Conservation (phyloP, 257 asterid genomes). For the Penstemon newberryi region DNA sequence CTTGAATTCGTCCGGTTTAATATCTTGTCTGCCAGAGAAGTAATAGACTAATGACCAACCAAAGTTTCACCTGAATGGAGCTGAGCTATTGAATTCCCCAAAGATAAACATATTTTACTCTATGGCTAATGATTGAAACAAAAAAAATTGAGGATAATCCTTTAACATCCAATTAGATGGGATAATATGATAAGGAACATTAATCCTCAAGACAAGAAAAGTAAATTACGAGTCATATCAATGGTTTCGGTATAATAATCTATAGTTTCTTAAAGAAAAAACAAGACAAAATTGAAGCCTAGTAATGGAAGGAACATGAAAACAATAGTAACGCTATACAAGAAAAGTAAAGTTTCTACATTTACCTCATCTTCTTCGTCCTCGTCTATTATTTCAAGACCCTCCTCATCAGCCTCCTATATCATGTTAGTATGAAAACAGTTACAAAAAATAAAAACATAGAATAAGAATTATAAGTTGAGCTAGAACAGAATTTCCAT, state of each 20-base stretch:
- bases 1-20: too few relatives aligned
- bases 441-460: too few relatives aligned
- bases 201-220: too few relatives aligned
- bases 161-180: neutral
- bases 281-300: neutral
- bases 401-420: constrained; percentile 58
- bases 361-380: constrained; percentile 27
- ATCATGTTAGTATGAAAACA: neutral
- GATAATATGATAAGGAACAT: neutral
- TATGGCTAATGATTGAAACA: too few relatives aligned
- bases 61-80: too few relatives aligned
- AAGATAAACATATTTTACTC: too few relatives aligned
- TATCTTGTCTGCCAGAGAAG: too few relatives aligned
- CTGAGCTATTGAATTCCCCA: too few relatives aligned
- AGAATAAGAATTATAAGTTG: neutral
- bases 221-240: neutral
- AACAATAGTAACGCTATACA: constrained; percentile 7
- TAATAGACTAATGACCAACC: too few relatives aligned
- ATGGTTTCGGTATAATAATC: neutral
- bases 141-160: too few relatives aligned
- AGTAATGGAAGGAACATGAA: neutral
- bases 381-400: constrained; percentile 34
- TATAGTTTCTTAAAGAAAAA: neutral
- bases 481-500: constrained; percentile 14
- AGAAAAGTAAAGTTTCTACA: constrained; percentile 10